These are phyloP conservation scores for Candida buenavistaensis DNA, from an alignment of 1,139 yeast genomes.

Conservation along the genomic window DNA sequence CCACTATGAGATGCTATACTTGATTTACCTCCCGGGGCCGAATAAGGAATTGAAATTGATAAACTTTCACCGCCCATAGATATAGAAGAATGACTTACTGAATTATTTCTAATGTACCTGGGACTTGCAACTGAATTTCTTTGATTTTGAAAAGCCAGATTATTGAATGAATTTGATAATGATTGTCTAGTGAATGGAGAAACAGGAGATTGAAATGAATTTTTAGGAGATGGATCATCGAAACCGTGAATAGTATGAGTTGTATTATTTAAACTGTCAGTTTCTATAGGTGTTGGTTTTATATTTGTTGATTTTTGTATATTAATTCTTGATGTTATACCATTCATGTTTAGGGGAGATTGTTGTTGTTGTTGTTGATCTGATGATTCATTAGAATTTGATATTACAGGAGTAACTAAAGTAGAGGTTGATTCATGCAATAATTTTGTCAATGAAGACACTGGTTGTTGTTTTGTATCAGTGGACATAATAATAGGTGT, in stretches of 20 bases:
- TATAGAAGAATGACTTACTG: conserved; percentile 44
- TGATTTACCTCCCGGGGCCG: conserved; percentile 64
- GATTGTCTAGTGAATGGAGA: conserved; percentile 18
- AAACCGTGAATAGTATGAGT: conserved; percentile 21
- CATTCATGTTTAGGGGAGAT: too few relatives aligned
- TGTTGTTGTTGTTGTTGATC: too few relatives aligned
- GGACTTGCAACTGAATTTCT: conserved; percentile 30
- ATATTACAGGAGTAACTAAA: conserved; percentile 23
- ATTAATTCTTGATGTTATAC: conserved; percentile 1
- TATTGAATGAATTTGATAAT: conserved; percentile 12
- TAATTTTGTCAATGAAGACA: conserved; percentile 45
- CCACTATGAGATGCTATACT: conserved; percentile 1
- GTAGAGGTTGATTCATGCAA: conserved; percentile 32
- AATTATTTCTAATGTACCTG: conserved; percentile 43
- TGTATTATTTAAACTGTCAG: conserved; percentile 3
- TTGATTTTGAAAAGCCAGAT: conserved; percentile 12
- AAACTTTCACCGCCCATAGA: conserved; percentile 46
- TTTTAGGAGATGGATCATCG: conserved; percentile 16
- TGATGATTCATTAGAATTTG: too few relatives aligned
- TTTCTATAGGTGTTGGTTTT: conserved; percentile 6
- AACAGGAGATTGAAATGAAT: conserved; percentile 15
- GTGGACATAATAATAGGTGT: too few relatives aligned
- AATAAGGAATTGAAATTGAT: conserved; percentile 67
- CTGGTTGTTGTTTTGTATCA: conserved; percentile 20
- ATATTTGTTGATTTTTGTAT: too few relatives aligned